phyloP scores from a whole-genome alignment of 257 asterid species.

The Nicotiana benthamiana region DNA sequence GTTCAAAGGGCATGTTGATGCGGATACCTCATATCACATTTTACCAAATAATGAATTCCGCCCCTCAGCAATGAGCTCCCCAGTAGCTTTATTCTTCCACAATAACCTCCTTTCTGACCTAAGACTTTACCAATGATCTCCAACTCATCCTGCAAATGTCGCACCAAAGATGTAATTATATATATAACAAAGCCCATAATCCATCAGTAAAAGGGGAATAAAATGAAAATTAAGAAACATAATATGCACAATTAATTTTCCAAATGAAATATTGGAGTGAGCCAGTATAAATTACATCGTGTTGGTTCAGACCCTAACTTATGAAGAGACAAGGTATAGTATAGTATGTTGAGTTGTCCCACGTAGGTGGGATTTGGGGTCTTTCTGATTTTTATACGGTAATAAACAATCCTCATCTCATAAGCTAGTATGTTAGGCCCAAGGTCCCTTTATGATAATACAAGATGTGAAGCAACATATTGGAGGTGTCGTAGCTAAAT shows the following conservation, averaged over 20 bases:
- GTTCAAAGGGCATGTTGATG: not conserved
- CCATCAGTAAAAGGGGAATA: not conserved
- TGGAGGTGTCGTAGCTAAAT: not conserved
- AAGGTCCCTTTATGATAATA: not conserved
- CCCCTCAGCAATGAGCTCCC: conserved; percentile 75
- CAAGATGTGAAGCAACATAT: not conserved
- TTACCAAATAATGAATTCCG: conserved; percentile 63
- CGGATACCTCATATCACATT: conserved; percentile 26
- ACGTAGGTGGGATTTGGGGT: no score
- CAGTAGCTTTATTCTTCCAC: conserved; percentile 60
- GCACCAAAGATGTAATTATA: not conserved
- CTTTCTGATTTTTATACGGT: no score
- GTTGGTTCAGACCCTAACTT: not conserved
- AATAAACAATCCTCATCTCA: no score
- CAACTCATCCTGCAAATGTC: conserved; percentile 54
- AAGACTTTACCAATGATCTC: conserved; percentile 48
- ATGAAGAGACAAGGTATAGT: not conserved
- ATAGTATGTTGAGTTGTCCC: no score
- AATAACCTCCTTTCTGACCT: conserved; percentile 45
- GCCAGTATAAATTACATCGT: not conserved
- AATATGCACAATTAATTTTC: not conserved
- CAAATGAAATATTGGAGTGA: not conserved
- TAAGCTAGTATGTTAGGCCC: no score
- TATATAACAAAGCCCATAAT: not conserved
- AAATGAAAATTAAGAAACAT: not conserved